phyloP scores from a whole-genome alignment of 495 filamentous ascomycete genomes.

The Beverwykella pulmonaria region DNA sequence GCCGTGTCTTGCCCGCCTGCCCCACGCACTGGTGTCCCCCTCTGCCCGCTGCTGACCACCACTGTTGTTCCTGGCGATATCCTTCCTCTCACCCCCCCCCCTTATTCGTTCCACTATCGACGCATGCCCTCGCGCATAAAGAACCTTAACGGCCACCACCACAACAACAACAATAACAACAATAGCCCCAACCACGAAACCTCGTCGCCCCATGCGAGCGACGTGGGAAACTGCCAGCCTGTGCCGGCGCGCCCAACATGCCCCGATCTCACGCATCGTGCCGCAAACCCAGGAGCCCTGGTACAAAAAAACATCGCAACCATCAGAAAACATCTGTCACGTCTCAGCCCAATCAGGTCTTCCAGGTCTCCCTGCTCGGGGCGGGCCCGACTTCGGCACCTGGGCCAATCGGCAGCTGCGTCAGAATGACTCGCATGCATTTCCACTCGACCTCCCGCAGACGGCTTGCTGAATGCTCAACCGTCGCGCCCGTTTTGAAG shows the following conservation, averaged over 20 bases:
- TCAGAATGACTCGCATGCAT: background rate
- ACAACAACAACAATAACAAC: too few relatives aligned
- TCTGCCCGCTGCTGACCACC: background rate
- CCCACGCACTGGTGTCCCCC: too few relatives aligned
- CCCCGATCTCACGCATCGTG: too few relatives aligned
- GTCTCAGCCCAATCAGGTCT: background rate
- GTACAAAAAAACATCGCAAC: background rate
- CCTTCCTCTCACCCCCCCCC: too few relatives aligned
- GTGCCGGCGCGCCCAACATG: background rate
- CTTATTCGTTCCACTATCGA: too few relatives aligned
- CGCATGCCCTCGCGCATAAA: too few relatives aligned
- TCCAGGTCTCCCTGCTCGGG: background rate
- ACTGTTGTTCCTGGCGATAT: background rate
- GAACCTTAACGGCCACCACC: too few relatives aligned
- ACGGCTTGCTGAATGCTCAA: background rate
- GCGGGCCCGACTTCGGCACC: background rate
- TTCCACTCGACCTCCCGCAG: background rate
- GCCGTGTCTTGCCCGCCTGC: too few relatives aligned
- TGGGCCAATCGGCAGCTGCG: background rate
- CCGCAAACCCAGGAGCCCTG: background rate
- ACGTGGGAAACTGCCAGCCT: background rate
- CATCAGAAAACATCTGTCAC: constrained; percentile 1
- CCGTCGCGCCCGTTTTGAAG: constrained; percentile 3
- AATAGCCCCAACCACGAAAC: background rate
- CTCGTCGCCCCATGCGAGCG: background rate